Percentiles rank a stretch among this genome's conserved stretches.
These are phyloP conservation scores for Taphrina pruni DNA, from an alignment of 1,139 yeast genomes.

Conservation along the genomic window DNA sequence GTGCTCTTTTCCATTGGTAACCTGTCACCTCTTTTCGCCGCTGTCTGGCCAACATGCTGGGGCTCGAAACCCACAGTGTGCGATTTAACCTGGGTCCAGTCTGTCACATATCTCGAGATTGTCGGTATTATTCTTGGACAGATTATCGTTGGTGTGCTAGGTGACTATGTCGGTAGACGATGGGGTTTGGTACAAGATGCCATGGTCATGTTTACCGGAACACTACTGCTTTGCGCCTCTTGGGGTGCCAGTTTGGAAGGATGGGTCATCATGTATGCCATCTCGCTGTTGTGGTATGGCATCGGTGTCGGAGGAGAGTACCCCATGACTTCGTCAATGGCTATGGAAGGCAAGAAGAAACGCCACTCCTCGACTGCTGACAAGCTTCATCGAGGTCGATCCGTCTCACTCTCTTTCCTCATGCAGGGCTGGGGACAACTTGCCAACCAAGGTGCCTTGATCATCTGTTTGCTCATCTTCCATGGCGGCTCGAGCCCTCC, in stretches of 20 bases:
- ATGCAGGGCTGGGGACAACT: constrained; percentile 58
- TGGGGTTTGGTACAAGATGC: constrained; percentile 62
- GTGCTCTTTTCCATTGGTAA: constrained; percentile 55
- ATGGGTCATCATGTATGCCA: constrained; percentile 65
- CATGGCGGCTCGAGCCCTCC: constrained; percentile 65
- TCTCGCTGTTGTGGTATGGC: constrained; percentile 64
- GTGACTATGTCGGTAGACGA: constrained; percentile 88
- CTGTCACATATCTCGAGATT: constrained; percentile 52
- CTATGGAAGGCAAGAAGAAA: constrained; percentile 55
- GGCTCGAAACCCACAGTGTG: constrained; percentile 49
- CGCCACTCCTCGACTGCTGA: constrained; percentile 52
- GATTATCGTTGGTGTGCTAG: constrained; percentile 80
- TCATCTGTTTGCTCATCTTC: constrained; percentile 53
- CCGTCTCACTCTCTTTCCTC: constrained; percentile 54
- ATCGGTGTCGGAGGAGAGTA: constrained; percentile 99
- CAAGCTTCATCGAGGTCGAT: constrained; percentile 55
- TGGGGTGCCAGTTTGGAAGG: constrained; percentile 54
- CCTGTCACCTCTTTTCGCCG: constrained; percentile 50
- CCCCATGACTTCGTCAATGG: constrained; percentile 78
- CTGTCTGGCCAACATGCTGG: constrained; percentile 55
- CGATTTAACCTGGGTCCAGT: constrained; percentile 51
- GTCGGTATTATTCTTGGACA: constrained; percentile 96
- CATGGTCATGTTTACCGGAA: constrained; percentile 60
- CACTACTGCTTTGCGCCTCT: constrained; percentile 72
- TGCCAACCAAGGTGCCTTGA: constrained; percentile 54